Evolutionary conservation across 345 rosid species (phyloP), one percentile per base, ranked within the genome.

Genomic region (Nephelium lappaceum): DNA sequence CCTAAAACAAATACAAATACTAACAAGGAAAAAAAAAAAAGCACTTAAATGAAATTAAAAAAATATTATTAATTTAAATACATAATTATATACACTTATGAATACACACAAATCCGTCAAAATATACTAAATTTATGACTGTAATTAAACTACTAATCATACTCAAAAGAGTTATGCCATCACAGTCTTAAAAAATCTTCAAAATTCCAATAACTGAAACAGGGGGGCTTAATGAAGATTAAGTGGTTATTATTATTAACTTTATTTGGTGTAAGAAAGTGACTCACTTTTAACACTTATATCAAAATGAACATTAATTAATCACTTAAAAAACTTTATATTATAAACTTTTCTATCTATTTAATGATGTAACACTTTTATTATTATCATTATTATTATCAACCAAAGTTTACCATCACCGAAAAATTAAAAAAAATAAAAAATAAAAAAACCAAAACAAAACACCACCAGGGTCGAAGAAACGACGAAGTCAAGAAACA

Each of bases 401-500:
- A 71, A 6, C 39, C 55, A 19, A 31, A 31, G 36, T 70, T 25
- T 15, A 58, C 39, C 67, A 45, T 57, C 18, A 24, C 53, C 45
- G 16, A 14, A 4, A 3, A 12, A 67, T n/a, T n/a, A 47, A 60
- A 63, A 65, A 55, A 31, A 72, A 21, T 49, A 36, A 55, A 73
- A 1, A 38, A 65, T 24, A 65, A 23, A 51, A 10, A 67, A 5
- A 12, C 64, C 60, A n/a, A n/a, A n/a, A n/a, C n/a, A n/a, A n/a
- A n/a, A n/a, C n/a, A 10, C 60, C 7, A 23, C 70, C 42, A 57
- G 51, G 21, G 21, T 18, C 41, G 69, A 80, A 62, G 71, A 19
- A 68, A 66, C 82, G 82, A 86, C 66, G 76, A 71, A 82, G 89
- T 82, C 82, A 82, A 86, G 83, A 75, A 74, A 66, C 76, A 77